A percentile compares a stretch with the other conserved stretches of the same genome.
Conservation (phyloP, 1,284 basidiomycete genomes). For the Ganoderma lingzhi region DNA sequence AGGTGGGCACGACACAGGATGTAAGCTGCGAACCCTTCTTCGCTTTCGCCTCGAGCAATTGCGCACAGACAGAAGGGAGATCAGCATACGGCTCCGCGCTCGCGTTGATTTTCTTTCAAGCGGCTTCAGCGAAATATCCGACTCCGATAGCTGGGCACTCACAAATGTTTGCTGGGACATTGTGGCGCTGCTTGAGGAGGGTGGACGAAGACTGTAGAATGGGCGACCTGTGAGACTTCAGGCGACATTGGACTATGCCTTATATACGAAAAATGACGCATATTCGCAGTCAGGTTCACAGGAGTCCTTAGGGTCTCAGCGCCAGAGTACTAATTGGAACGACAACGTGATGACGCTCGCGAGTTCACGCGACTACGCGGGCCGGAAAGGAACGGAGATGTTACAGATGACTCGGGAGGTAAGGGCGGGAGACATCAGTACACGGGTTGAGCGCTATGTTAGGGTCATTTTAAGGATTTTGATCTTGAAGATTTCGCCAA, state of each 20-base stretch:
- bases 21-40: slow-evolving; percentile 55
- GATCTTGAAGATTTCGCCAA: too few species aligned
- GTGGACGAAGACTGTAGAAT: slow-evolving; percentile 4
- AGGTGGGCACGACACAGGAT: background rate
- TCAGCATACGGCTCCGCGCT: slow-evolving; percentile 56
- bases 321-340: slow-evolving; percentile 15
- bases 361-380: slow-evolving; percentile 16
- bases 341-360: slow-evolving; percentile 22
- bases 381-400: slow-evolving; percentile 21
- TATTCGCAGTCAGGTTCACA: slow-evolving; percentile 14
- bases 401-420: background rate
- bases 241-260: slow-evolving; percentile 13
- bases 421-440: background rate
- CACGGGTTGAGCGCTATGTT: too few species aligned
- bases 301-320: slow-evolving; percentile 6
- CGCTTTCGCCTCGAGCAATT: slow-evolving; percentile 74
- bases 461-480: too few species aligned
- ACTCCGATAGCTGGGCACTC: background rate
- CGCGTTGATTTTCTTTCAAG: slow-evolving; percentile 49
- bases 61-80: slow-evolving; percentile 59
- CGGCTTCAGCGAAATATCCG: background rate
- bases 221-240: slow-evolving; percentile 22
- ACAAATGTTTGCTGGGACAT: slow-evolving; percentile 11
- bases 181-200: slow-evolving; percentile 13
- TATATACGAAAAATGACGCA: slow-evolving; percentile 24